Evolutionary conservation across 768 basidiomycete species (phyloP), one percentile per base, ranked within the genome.

Genomic region (Lactifluus subvellereus): DNA sequence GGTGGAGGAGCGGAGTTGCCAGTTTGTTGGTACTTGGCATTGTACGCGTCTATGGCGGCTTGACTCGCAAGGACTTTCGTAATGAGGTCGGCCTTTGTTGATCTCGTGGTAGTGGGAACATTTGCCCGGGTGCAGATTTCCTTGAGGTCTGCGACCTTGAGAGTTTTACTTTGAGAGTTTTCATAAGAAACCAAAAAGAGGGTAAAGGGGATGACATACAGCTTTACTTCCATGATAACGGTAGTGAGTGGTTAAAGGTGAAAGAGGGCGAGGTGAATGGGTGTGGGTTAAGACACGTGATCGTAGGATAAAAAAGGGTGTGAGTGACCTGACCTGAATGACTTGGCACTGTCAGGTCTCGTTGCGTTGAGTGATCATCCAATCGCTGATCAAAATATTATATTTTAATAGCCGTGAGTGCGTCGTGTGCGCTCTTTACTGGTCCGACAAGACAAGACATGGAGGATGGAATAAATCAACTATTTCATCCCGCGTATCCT

Each of bases 101-200:
- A 78, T 70, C 84, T 85, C 68, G 80, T 74, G 0, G 83, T 80
- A 38, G 78, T 71, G 5, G 80, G 52, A 59, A 83, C 74, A 40
- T 70, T 62, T 22, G 86, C 87, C 51, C 77, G 78, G 57, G 76
- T 48, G 70, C 89, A 82, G 64, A 89, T 81, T 60, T 82, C 78
- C 69, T 76, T 84, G 72, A 89, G 83, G 67, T 89, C 87, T 40
- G 80, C 79, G 71, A 88, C 88, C 73, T 87, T 88, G 77, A 89
- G 83, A 0, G 84, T 74, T 73, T 84, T 85, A 62, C 79, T 79
- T 70, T 59, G 40, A n/a, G 18, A 32, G 61, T 57, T 10, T 30
- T 53, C 40, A 58, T 63, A 1, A 54, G 62, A 60, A 60, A 61
- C 54, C 51, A 32, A 4, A 43, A 33, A 45, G 8, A 14, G 22